phyloP scores from a whole-genome alignment of 192 early-diverging fungal species.

The Backusella tarrabulga region DNA sequence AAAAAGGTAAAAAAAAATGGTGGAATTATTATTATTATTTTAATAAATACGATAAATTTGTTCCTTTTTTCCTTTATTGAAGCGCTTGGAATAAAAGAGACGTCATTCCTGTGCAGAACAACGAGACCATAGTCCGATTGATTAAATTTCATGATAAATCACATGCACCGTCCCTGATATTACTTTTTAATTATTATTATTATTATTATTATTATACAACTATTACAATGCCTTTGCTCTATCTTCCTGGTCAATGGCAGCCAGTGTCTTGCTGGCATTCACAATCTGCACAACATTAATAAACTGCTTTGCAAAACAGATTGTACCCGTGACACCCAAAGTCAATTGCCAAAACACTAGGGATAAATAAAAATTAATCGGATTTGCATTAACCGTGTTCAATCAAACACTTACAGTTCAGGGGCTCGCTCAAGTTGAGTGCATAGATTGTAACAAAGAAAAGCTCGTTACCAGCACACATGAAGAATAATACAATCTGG shows the following conservation, averaged over 20 bases:
- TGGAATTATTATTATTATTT: neutral
- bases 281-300: slow-evolving; percentile 94
- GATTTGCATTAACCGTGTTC: too few species aligned
- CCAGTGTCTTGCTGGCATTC: slow-evolving; percentile 81
- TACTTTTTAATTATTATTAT: neutral
- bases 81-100: too few species aligned
- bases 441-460: slow-evolving; percentile 91
- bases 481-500: slow-evolving; percentile 80
- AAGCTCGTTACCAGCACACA: slow-evolving; percentile 90
- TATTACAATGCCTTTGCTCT: slow-evolving; percentile 11
- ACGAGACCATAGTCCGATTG: too few species aligned
- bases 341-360: slow-evolving; percentile 22
- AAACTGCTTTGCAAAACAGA: slow-evolving; percentile 86
- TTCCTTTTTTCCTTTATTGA: too few species aligned
- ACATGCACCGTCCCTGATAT: too few species aligned
- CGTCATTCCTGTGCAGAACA: too few species aligned
- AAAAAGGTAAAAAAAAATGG: neutral
- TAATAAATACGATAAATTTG: too few species aligned
- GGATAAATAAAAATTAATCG: neutral
- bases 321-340: slow-evolving; percentile 55
- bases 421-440: slow-evolving; percentile 32
- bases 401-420: slow-evolving; percentile 27
- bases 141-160: too few species aligned
- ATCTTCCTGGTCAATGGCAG: slow-evolving; percentile 64
- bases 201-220: neutral